Percentiles rank a stretch among this genome's conserved stretches.
phyloP scores from a whole-genome alignment of 2,329 filamentous ascomycete genomes.

The Coniella vitis region DNA sequence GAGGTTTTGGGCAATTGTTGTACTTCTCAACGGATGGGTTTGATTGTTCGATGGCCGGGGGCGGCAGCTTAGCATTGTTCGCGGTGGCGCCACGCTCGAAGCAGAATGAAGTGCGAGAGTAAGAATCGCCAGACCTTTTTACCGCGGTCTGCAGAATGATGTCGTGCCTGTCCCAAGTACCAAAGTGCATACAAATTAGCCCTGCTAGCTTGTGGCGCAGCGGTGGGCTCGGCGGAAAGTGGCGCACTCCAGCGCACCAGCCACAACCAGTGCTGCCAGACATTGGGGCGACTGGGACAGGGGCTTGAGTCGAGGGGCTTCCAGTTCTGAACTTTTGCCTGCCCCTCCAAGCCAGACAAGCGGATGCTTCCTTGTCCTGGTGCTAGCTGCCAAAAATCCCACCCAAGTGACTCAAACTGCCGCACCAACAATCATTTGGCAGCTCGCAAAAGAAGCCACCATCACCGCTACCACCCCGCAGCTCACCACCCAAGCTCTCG shows the following conservation, averaged over 20 bases:
- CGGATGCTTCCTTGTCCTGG: neutral
- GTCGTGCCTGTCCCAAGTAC: no score
- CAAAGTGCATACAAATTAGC: no score
- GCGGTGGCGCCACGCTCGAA: no score
- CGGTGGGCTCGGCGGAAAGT: neutral
- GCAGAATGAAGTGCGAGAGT: no score
- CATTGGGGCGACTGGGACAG: neutral
- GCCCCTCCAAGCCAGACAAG: slow-evolving; percentile 14
- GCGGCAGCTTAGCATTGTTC: no score
- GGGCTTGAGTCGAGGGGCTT: neutral
- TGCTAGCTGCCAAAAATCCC: slow-evolving; percentile 11
- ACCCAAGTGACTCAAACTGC: slow-evolving; percentile 16
- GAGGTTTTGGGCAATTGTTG: no score
- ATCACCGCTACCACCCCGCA: slow-evolving; percentile 2
- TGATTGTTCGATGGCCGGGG: no score
- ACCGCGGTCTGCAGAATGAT: no score
- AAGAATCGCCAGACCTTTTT: no score
- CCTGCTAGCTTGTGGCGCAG: no score
- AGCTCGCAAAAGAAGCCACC: no score
- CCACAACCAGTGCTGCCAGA: neutral
- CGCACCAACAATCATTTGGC: slow-evolving; percentile 2
- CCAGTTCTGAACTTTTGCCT: slow-evolving; percentile 7
- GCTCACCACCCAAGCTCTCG: neutral
- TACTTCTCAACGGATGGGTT: no score
- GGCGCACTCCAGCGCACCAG: neutral